phyloP scores from a whole-genome alignment of 2,329 filamentous ascomycete species.

The Xylaria sp. region DNA sequence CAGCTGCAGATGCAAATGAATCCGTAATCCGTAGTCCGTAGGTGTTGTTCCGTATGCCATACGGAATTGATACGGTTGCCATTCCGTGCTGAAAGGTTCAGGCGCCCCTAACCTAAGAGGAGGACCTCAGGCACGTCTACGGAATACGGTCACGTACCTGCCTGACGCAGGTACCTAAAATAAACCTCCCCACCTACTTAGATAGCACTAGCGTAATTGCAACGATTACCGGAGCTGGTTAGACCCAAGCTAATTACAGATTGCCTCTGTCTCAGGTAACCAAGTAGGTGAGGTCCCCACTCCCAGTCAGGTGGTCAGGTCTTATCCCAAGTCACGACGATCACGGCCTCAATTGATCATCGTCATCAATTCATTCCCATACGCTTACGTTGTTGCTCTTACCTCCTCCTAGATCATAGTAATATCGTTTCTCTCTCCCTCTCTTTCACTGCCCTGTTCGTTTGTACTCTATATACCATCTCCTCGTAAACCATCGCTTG shows the following conservation, averaged over 20 bases:
- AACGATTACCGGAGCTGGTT: background rate
- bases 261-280: no score
- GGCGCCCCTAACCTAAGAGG: no score
- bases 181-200: background rate
- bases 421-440: background rate
- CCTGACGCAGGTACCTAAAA: background rate
- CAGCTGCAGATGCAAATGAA: background rate
- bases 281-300: background rate
- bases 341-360: background rate
- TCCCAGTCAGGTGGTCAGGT: background rate
- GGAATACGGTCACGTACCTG: no score
- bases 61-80: no score
- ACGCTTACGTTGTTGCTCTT: background rate
- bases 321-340: background rate
- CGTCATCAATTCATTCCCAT: background rate
- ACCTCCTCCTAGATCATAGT: conserved; percentile 2
- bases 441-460: background rate
- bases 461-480: background rate
- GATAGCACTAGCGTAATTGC: background rate
- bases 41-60: background rate
- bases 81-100: no score
- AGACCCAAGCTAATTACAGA: background rate
- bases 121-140: no score
- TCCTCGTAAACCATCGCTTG: background rate
- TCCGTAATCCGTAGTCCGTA: background rate